Evolutionary conservation across 1,139 yeast genomes (phyloP).

Genomic region (Suhomyces panamericanus): DNA sequence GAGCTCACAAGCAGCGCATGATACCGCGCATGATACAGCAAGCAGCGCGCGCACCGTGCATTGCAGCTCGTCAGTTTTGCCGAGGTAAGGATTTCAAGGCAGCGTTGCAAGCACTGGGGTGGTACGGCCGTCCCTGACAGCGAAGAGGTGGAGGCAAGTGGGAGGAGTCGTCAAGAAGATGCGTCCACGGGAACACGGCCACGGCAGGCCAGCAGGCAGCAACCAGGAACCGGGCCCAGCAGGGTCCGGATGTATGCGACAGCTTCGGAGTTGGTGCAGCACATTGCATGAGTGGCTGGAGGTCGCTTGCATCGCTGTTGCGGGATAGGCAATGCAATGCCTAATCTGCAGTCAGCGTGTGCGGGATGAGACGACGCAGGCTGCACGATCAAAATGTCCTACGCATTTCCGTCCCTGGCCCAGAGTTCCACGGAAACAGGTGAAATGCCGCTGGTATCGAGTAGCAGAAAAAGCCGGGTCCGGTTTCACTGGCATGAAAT

Average conservation of each 20-base stretch:
- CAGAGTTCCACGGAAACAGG: no score
- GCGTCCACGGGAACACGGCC: neutral
- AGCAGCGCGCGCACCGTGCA: slow-evolving; percentile 1
- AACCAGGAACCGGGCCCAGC: neutral
- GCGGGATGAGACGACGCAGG: no score
- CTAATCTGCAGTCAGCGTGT: no score
- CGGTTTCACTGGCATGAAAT: no score
- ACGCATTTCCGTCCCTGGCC: no score
- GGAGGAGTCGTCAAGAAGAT: neutral
- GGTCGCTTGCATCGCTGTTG: no score
- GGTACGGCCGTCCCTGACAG: neutral
- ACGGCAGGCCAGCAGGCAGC: neutral
- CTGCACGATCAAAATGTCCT: no score
- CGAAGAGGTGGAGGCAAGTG: neutral
- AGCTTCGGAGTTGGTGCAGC: no score
- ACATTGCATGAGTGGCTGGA: no score
- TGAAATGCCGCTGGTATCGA: no score
- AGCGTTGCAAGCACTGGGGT: neutral
- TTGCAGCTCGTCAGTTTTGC: slow-evolving; percentile 9
- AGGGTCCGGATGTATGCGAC: neutral
- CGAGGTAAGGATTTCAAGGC: slow-evolving; percentile 3
- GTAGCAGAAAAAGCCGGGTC: no score
- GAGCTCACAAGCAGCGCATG: slow-evolving; percentile 1
- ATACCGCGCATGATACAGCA: neutral
- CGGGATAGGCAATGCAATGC: no score